Evolutionary conservation across 495 filamentous ascomycete species (phyloP), one percentile per base, ranked within the genome.

Genomic region (Trypethelium eluteriae): DNA sequence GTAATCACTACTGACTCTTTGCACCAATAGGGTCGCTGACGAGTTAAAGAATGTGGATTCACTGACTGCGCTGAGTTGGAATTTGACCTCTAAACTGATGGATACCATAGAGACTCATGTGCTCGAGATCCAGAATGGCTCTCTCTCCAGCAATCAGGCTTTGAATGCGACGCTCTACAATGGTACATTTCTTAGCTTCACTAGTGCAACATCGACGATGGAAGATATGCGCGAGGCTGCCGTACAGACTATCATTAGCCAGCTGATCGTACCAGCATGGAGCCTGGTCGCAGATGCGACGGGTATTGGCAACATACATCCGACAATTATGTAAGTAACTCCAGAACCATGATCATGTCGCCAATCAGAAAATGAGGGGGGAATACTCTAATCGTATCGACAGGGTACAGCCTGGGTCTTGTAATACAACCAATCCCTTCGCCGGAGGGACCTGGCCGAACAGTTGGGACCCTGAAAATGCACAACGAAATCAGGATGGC

Each of bases 231-330:
- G n/a, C 3, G 32, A 59, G 25, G 25, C 25, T 59, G 3, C 5
- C 10, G 5, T 32, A 36, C 10, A n/a, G 53, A 11, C 11, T 35
- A 18, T 59, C 3, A 6, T 59, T 32, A 59, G 53, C 36, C 53
- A 59, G 32, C 18, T 59, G 9, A 18, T 59, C 32, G 36, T 59
- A 59, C 53, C 53, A 59, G 53, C 53, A 35, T 59, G 53, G 53
- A 59, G 32, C 18, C 5, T 35, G 32, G 32, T 36, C n/a, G 53
- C 53, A 18, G 32, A 10, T 36, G 53, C 25, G 5, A 2, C n/a
- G 32, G 36, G 36, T 36, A 6, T 34, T 14, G 53, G 53, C 4
- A 3, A 18, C 5, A 59, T 36, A 7, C 18, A 59, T 36, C 18
- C 32, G 32, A 36, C 32, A 36, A 59, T 59, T 36, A 9, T 59